phyloP scores from a whole-genome alignment of 2,329 filamentous ascomycete genomes.

The Neofusicoccum sp. region DNA sequence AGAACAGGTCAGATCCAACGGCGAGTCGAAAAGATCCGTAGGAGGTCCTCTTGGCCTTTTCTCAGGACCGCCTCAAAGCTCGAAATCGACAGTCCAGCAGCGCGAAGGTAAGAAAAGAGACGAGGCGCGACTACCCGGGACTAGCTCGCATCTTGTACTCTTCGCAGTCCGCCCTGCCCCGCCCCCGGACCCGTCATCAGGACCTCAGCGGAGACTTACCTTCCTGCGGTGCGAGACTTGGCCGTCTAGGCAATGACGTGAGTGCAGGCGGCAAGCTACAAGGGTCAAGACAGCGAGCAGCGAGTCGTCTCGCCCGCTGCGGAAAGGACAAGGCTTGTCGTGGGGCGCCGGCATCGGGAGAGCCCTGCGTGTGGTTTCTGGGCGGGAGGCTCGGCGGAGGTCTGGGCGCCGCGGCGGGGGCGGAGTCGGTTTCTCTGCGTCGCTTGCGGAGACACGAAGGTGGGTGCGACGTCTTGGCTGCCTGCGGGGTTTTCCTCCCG shows the following conservation, averaged over 20 bases:
- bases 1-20: too few relatives aligned
- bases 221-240: neutral
- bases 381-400: conserved; percentile 17
- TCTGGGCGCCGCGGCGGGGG: conserved; percentile 4
- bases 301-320: neutral
- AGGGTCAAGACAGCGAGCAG: neutral
- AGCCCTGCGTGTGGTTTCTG: neutral
- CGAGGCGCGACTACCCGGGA: neutral
- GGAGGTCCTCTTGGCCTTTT: neutral
- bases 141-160: neutral
- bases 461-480: too few relatives aligned
- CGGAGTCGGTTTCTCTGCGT: neutral
- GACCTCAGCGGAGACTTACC: neutral
- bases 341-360: neutral
- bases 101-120: neutral
- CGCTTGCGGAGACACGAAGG: too few relatives aligned
- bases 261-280: neutral
- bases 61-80: neutral
- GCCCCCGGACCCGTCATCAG: neutral
- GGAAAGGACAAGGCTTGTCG: neutral
- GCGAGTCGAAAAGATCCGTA: too few relatives aligned
- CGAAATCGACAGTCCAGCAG: neutral
- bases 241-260: neutral
- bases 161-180: neutral
- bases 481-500: too few relatives aligned